A percentile compares a stretch with the other conserved stretches of the same genome.
phyloP scores from a whole-genome alignment of 1,284 basidiomycete genomes.

The Pisolithus thermaeus region DNA sequence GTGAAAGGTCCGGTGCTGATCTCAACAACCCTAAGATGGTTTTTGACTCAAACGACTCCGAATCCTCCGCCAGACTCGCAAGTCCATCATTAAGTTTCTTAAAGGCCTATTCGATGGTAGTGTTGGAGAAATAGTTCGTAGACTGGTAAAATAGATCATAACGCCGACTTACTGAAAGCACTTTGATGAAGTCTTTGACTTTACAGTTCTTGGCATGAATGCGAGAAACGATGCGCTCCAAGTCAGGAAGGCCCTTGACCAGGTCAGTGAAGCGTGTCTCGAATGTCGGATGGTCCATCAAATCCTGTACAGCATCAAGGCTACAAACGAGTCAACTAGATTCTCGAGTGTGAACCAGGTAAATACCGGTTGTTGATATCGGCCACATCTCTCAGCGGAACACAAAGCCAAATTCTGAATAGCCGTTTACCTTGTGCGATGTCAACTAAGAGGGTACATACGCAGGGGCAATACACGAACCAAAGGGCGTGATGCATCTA shows the following conservation, averaged over 20 bases:
- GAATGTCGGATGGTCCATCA: slow-evolving; percentile 74
- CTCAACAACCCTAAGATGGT: slow-evolving; percentile 72
- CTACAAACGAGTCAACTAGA: slow-evolving; percentile 34
- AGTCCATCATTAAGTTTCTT: slow-evolving; percentile 66
- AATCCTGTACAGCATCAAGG: slow-evolving; percentile 87
- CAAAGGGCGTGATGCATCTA: slow-evolving; percentile 85
- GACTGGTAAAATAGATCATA: not conserved
- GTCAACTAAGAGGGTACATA: slow-evolving; percentile 8
- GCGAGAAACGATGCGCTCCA: slow-evolving; percentile 90
- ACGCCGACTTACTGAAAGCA: slow-evolving; percentile 56
- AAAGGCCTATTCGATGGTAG: slow-evolving; percentile 54
- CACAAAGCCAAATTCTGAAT: slow-evolving; percentile 92
- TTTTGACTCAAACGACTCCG: slow-evolving; percentile 71
- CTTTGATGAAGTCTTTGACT: slow-evolving; percentile 81
- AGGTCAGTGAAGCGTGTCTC: slow-evolving; percentile 69
- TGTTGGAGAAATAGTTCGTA: not conserved
- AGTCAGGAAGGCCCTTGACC: slow-evolving; percentile 81
- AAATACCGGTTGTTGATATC: slow-evolving; percentile 83
- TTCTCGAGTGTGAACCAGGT: slow-evolving; percentile 4
- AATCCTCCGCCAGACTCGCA: slow-evolving; percentile 52
- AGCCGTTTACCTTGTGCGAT: slow-evolving; percentile 69
- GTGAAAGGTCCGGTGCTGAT: slow-evolving; percentile 73
- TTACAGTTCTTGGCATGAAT: slow-evolving; percentile 89
- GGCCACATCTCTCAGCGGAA: slow-evolving; percentile 73
- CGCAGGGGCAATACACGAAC: slow-evolving; percentile 35